Evolutionary conservation across 805 yeast genomes (phyloP).

Genomic region (Ogataea wickerhamii): DNA sequence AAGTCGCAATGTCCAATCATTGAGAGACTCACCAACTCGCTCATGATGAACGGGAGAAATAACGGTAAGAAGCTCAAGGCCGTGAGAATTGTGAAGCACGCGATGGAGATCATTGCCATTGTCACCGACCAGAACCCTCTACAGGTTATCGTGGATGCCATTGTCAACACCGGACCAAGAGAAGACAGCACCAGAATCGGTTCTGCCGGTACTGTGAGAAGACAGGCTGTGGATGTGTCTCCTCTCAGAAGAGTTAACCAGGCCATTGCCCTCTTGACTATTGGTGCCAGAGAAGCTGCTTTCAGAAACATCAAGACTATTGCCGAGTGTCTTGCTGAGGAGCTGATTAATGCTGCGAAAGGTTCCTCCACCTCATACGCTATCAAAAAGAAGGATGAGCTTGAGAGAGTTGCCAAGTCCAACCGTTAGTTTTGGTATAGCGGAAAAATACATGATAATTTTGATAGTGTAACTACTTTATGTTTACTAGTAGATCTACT

Average conservation of each 20-base stretch:
- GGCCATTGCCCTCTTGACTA: slow-evolving; percentile 95
- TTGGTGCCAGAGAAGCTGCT: slow-evolving; percentile 99
- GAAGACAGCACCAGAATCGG: slow-evolving; percentile 99
- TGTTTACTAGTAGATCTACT: no score
- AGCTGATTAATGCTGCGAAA: slow-evolving; percentile 99
- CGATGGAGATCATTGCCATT: slow-evolving; percentile 95
- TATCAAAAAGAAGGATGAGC: slow-evolving; percentile 99
- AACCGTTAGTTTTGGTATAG: slow-evolving; percentile 71
- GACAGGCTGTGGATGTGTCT: slow-evolving; percentile 99
- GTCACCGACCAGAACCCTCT: slow-evolving; percentile 99
- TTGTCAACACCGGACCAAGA: slow-evolving; percentile 99
- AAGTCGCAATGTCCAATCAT: slow-evolving; percentile 99
- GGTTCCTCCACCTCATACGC: slow-evolving; percentile 99
- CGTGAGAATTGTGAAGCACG: slow-evolving; percentile 99
- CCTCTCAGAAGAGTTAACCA: slow-evolving; percentile 99
- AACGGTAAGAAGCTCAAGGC: slow-evolving; percentile 99
- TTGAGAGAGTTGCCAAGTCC: slow-evolving; percentile 99
- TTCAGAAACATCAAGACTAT: slow-evolving; percentile 99
- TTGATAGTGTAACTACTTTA: no score
- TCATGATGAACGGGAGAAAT: slow-evolving; percentile 99
- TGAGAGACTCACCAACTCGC: slow-evolving; percentile 99
- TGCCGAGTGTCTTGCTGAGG: slow-evolving; percentile 99
- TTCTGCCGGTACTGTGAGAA: slow-evolving; percentile 99
- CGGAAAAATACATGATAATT: neutral
- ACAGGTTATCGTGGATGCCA: slow-evolving; percentile 98